Evolutionary conservation across 257 asterid species (phyloP).

Genomic region (Ilex asprella): DNA sequence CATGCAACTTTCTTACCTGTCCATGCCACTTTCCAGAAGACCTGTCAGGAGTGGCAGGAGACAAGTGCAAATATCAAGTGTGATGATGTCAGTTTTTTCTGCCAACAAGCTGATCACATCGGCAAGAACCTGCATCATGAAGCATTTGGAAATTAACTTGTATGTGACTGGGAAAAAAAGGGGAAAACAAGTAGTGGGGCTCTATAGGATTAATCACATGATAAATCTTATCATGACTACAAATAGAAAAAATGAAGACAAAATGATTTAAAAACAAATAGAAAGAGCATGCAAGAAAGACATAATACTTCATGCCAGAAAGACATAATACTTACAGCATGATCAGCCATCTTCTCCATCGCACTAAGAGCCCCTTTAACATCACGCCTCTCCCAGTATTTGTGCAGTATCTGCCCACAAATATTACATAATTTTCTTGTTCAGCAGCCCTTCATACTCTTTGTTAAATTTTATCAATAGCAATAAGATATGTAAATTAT

Average conservation of each 20-base stretch:
- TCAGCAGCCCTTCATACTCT: too few relatives aligned
- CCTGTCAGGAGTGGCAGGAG: slow-evolving; percentile 76
- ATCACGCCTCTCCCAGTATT: slow-evolving; percentile 83
- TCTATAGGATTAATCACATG: too few relatives aligned
- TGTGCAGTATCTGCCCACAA: slow-evolving; percentile 56
- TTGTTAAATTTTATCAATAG: too few relatives aligned
- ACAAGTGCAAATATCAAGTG: slow-evolving; percentile 75
- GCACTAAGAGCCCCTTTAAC: slow-evolving; percentile 71
- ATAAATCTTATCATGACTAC: neutral
- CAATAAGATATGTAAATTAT: too few relatives aligned
- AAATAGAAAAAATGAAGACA: neutral
- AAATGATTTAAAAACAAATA: neutral
- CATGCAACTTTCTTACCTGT: slow-evolving; percentile 43
- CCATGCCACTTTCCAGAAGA: slow-evolving; percentile 73
- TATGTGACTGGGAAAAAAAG: neutral
- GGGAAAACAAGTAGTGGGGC: neutral
- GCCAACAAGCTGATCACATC: slow-evolving; percentile 71
- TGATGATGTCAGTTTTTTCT: slow-evolving; percentile 66
- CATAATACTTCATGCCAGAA: slow-evolving; percentile 23
- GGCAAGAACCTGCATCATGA: slow-evolving; percentile 70
- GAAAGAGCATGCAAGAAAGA: neutral
- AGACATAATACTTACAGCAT: slow-evolving; percentile 52
- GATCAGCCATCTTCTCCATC: slow-evolving; percentile 76
- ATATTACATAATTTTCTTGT: too few relatives aligned
- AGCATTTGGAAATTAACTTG: slow-evolving; percentile 10